phyloP scores from a whole-genome alignment of 2,329 filamentous ascomycete species.

The Aspergillus sp. region DNA sequence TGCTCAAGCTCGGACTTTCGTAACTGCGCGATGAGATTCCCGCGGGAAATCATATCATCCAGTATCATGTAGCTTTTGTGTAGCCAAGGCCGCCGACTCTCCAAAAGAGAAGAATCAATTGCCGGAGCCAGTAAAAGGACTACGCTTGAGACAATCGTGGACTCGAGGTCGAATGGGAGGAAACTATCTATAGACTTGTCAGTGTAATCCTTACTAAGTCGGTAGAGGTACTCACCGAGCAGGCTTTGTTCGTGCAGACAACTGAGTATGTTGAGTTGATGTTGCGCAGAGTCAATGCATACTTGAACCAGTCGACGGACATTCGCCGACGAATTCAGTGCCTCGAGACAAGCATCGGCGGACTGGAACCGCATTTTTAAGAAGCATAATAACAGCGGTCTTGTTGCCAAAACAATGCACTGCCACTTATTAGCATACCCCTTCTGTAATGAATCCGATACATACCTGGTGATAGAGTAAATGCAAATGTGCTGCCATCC shows the following conservation, averaged over 20 bases:
- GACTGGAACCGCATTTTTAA: constrained; percentile 37
- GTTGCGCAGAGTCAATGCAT: constrained; percentile 46
- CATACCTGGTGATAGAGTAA: constrained; percentile 43
- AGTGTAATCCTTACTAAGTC: accelerated
- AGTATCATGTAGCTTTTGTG: constrained; percentile 47
- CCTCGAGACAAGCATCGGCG: constrained; percentile 26
- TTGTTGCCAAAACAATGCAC: constrained; percentile 43
- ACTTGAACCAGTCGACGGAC: constrained; percentile 42
- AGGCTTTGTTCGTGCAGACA: constrained; percentile 48
- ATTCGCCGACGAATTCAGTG: constrained; percentile 37
- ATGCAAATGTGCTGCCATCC: constrained; percentile 43
- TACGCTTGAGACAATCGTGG: constrained; percentile 46
- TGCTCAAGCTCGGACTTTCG: constrained; percentile 49
- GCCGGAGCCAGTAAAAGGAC: constrained; percentile 41
- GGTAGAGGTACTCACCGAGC: constrained; percentile 38
- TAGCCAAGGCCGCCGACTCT: constrained; percentile 39
- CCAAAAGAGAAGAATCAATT: constrained; percentile 37
- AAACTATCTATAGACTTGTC: constrained; percentile 43
- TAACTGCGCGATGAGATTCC: constrained; percentile 49
- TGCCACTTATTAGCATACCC: constrained; percentile 11
- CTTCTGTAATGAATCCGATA: not conserved
- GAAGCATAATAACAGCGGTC: constrained; percentile 47
- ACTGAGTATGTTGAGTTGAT: constrained; percentile 45
- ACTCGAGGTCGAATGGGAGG: constrained; percentile 50
- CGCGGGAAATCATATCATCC: constrained; percentile 49